Conservation (phyloP, 441 rosid species). For the Populus tomentosa region DNA sequence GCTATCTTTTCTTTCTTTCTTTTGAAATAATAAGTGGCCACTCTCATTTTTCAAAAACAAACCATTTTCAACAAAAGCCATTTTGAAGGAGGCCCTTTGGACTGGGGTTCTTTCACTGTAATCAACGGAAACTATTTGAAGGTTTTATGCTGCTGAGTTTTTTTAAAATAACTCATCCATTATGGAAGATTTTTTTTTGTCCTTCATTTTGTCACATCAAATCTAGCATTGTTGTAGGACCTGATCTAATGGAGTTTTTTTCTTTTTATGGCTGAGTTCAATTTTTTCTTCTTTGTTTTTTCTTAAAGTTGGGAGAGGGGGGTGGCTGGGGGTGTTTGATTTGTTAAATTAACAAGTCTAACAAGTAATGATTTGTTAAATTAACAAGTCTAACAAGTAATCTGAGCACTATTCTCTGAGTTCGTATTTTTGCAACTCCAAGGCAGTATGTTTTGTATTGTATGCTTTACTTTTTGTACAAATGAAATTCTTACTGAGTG, state of each 20-base stretch:
- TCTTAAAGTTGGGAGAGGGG: neutral
- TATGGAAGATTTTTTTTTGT: neutral
- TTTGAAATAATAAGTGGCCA: neutral
- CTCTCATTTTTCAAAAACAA: neutral
- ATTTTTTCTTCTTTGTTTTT: no score
- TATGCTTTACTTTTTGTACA: neutral
- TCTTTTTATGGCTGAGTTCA: no score
- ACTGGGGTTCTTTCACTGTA: neutral
- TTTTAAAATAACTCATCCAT: neutral
- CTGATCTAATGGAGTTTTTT: neutral
- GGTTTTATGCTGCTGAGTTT: neutral
- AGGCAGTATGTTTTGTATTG: neutral
- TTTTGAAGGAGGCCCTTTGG: neutral
- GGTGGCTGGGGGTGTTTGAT: neutral
- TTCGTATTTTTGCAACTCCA: neutral
- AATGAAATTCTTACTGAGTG: constrained; percentile 1
- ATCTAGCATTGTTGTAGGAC: neutral
- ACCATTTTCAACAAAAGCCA: neutral
- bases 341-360: no score
- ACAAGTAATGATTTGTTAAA: neutral
- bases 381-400: neutral
- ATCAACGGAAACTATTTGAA: neutral
- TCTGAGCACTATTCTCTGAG: neutral
- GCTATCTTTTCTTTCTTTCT: neutral
- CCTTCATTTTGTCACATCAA: neutral